These are phyloP conservation scores for Debaryomycetaceae sp. DNA, from an alignment of 1,139 yeast species.

Conservation along the genomic window DNA sequence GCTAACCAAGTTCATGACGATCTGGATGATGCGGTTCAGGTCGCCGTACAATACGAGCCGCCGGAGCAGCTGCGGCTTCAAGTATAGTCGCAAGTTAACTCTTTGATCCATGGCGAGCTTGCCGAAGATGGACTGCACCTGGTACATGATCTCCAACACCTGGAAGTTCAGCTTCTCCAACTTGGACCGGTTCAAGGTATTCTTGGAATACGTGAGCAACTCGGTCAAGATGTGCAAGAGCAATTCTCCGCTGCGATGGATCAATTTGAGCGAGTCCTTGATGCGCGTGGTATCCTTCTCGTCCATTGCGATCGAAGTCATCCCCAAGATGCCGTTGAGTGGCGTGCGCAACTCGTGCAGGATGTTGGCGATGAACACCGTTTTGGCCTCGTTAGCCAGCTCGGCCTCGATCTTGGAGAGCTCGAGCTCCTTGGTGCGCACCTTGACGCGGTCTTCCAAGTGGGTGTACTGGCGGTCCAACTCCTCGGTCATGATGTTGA, in stretches of 20 bases:
- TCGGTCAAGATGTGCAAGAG: conserved; percentile 85
- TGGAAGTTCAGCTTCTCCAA: conserved; percentile 77
- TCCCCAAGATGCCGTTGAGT: conserved; percentile 89
- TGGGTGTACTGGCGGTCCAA: conserved; percentile 77
- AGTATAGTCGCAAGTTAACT: conserved; percentile 54
- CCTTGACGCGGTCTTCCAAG: conserved; percentile 84
- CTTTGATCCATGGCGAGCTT: conserved; percentile 78
- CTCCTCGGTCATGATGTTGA: conserved; percentile 87
- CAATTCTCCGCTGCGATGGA: conserved; percentile 84
- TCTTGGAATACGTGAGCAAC: conserved; percentile 81
- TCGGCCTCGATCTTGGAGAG: conserved; percentile 88
- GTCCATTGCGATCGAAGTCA: conserved; percentile 91
- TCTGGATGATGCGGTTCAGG: conserved; percentile 79
- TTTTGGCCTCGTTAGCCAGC: conserved; percentile 90
- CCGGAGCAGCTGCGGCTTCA: conserved; percentile 59
- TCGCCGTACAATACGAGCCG: conserved; percentile 76
- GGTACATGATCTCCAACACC: conserved; percentile 72
- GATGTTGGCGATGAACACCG: conserved; percentile 91
- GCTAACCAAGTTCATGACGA: conserved; percentile 81
- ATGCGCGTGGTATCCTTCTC: conserved; percentile 66
- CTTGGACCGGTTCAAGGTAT: conserved; percentile 82
- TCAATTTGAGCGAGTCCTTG: conserved; percentile 63
- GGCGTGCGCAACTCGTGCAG: conserved; percentile 96
- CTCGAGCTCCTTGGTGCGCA: conserved; percentile 83
- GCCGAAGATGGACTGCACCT: conserved; percentile 81